A percentile compares a stretch with the other conserved stretches of the same genome.
Evolutionary conservation across 2,329 filamentous ascomycete species (phyloP).

Genomic region (Aureobasidium sp.): DNA sequence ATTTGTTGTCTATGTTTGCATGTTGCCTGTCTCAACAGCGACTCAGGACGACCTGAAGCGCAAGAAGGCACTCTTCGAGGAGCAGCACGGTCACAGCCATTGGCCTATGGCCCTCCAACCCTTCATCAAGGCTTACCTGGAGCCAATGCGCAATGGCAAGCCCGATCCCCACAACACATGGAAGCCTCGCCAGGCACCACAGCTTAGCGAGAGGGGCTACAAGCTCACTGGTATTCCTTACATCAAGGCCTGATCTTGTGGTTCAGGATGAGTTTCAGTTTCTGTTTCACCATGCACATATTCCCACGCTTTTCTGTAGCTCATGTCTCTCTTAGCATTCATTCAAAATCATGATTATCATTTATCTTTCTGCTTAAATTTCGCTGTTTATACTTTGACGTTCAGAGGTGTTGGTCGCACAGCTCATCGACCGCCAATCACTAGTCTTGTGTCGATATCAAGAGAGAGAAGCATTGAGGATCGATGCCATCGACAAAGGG

Average conservation of each 20-base stretch:
- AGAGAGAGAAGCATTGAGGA: too few species aligned
- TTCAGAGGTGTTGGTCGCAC: too few species aligned
- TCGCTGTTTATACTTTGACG: too few species aligned
- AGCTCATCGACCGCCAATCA: too few species aligned
- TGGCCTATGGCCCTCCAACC: slow-evolving; percentile 16
- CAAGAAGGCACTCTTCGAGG: slow-evolving; percentile 16
- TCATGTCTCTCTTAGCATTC: neutral
- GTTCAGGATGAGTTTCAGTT: neutral
- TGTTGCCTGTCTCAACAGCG: slow-evolving; percentile 14
- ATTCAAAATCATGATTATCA: neutral
- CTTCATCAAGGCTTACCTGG: slow-evolving; percentile 9
- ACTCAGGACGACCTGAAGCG: slow-evolving; percentile 12
- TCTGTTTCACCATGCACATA: neutral
- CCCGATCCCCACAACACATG: slow-evolving; percentile 28
- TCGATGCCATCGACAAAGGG: too few species aligned
- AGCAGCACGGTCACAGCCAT: slow-evolving; percentile 7
- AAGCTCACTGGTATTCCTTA: slow-evolving; percentile 40
- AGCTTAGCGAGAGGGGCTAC: slow-evolving; percentile 35
- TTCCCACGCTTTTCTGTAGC: neutral
- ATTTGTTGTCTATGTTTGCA: slow-evolving; percentile 27
- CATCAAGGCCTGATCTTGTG: slow-evolving; percentile 1
- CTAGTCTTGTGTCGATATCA: too few species aligned
- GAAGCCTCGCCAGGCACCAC: slow-evolving; percentile 32
- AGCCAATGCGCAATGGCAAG: slow-evolving; percentile 22
- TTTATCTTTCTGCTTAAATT: neutral